Percentiles rank a stretch among this genome's conserved stretches.
Evolutionary conservation across 257 asterid species (phyloP).

Genomic region (Thymus mandschuricus): DNA sequence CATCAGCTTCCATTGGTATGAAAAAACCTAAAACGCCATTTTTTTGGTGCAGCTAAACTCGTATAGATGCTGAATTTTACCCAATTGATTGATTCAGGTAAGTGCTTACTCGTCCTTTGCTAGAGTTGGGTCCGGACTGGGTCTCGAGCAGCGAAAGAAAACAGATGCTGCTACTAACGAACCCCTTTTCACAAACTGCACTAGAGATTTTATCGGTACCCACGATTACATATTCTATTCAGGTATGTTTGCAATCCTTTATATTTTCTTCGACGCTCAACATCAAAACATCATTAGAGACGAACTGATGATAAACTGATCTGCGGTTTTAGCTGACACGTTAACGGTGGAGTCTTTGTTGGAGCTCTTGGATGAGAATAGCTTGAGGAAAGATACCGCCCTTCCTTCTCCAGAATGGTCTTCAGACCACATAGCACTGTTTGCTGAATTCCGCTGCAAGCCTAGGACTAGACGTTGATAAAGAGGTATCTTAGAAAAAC

Average conservation of each 20-base stretch:
- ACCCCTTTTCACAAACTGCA: constrained; percentile 90
- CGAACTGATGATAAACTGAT: background rate
- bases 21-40: constrained; percentile 10
- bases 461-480: constrained; percentile 72
- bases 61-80: background rate
- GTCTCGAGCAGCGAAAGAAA: constrained; percentile 82
- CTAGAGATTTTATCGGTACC: constrained; percentile 91
- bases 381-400: constrained; percentile 93
- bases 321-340: constrained; percentile 64
- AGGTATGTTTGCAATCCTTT: constrained; percentile 47
- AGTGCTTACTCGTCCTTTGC: constrained; percentile 99
- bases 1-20: constrained; percentile 93
- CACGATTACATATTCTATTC: constrained; percentile 97
- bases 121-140: constrained; percentile 70
- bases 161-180: constrained; percentile 89
- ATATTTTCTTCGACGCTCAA: background rate
- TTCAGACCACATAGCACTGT: constrained; percentile 95
- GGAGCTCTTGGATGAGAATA: constrained; percentile 97
- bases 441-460: constrained; percentile 95
- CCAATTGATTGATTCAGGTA: constrained; percentile 52
- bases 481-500: constrained; percentile 34
- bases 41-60: background rate
- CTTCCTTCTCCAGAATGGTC: constrained; percentile 99
- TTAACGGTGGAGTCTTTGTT: constrained; percentile 84
- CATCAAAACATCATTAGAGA: background rate